Percentiles rank a stretch among this genome's conserved stretches.
Evolutionary conservation across 2,329 filamentous ascomycete species (phyloP).

Genomic region (Cadophora sp.): DNA sequence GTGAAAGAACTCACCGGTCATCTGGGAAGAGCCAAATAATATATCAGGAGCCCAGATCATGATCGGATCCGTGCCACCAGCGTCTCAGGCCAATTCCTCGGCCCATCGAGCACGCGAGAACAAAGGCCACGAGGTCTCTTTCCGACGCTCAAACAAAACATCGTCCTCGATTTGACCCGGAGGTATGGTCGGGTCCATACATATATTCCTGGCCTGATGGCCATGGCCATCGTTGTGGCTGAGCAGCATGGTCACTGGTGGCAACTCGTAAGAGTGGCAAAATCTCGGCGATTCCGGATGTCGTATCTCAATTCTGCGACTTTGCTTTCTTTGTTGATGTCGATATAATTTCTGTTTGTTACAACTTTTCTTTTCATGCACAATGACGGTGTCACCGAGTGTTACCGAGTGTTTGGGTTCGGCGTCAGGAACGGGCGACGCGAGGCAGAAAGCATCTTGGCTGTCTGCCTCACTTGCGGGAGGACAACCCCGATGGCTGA

Average conservation of each 20-base stretch:
- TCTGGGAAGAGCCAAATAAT: background rate
- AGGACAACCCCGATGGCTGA: background rate
- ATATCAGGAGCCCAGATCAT: conserved; percentile 3
- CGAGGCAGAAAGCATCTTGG: conserved; percentile 3
- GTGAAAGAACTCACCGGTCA: background rate
- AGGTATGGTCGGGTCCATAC: background rate
- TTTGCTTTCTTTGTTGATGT: background rate
- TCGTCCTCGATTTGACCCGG: background rate
- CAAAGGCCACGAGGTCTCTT: background rate
- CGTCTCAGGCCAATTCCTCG: background rate
- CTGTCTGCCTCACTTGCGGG: conserved; percentile 1
- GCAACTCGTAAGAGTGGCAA: conserved; percentile 8
- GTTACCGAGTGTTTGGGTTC: background rate
- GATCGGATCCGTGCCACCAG: background rate
- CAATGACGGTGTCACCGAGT: background rate
- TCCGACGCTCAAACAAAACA: background rate
- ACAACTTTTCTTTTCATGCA: conserved; percentile 1
- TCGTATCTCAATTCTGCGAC: background rate
- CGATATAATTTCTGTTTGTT: background rate
- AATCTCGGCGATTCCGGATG: background rate
- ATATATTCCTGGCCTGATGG: background rate
- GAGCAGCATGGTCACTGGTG: background rate
- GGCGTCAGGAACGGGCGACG: background rate
- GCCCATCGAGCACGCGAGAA: background rate
- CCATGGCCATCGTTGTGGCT: conserved; percentile 14